Evolutionary conservation across 2,329 filamentous ascomycete genomes (phyloP), one percentile per base, ranked within the genome.

Genomic region (Talaromyces rugulosus): DNA sequence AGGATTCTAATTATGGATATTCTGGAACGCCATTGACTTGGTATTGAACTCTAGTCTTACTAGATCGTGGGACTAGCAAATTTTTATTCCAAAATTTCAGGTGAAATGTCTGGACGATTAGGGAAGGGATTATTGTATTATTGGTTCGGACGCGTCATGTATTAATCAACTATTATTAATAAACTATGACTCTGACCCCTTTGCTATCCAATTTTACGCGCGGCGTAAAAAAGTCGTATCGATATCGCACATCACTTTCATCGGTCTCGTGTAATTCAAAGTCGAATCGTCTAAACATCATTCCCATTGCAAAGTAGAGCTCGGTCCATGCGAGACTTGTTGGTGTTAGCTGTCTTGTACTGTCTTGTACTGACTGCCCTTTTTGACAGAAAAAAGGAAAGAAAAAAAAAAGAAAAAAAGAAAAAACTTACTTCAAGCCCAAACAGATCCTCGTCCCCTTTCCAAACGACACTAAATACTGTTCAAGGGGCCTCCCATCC

Each of bases 241-340:
- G 55, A 42, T 57, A 56, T 28, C 56, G 57, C 11, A 64, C 52
- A 42, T 64, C 62, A 18, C 59, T 64, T 34, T 59, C 51, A 18
- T 59, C 54, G 1, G 56, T 62, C 18, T 62, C 31, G 18, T 56
- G 59, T 31, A 64, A 27, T 16, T 59, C 56, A 44, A 56, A 62
- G 12, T 64, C 59, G 18, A 64, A 64, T 54, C 55, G 52, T 52
- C 62, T 51, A 28, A 64, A 64, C 40, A 59, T 56, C 62, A 60
- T 62, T 14, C 33, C 51, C 56, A 62, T 56, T 5, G 57, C 57
- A 30, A 63, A 59, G 23, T 56, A 64, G 12, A 80, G 64, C 65
- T 79, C 77, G 0, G 75, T 74, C 33, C 74, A 70, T 1, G 76
- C 77, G 5, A 79, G 70, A 34, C 74, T 40, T 72, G 68, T 16